Conservation (phyloP, 352 stramenopile species). For the Phytophthora europaea region DNA sequence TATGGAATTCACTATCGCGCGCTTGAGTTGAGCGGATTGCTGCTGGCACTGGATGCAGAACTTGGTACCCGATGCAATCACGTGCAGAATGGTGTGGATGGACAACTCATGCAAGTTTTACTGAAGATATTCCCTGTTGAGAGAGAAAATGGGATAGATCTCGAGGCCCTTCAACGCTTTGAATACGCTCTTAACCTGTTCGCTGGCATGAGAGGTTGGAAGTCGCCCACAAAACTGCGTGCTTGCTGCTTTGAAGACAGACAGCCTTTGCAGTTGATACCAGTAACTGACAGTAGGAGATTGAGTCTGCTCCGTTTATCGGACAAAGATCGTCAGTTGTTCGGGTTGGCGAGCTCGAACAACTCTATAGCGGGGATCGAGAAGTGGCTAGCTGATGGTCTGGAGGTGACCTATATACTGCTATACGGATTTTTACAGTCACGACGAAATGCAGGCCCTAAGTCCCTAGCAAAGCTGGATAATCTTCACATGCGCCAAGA, state of each 20-base stretch:
- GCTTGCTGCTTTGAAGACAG: slow-evolving; percentile 23
- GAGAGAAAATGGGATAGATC: background rate
- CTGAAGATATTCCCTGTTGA: slow-evolving; percentile 26
- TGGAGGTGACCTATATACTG: slow-evolving; percentile 31
- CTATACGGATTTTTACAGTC: slow-evolving; percentile 32
- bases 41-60: slow-evolving; percentile 28
- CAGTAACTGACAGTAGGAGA: slow-evolving; percentile 28
- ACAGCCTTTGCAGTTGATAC: slow-evolving; percentile 24
- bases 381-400: slow-evolving; percentile 28
- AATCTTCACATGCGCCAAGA: slow-evolving; percentile 11
- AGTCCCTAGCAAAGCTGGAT: slow-evolving; percentile 27
- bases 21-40: slow-evolving; percentile 17
- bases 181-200: slow-evolving; percentile 31
- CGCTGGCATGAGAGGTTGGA: slow-evolving; percentile 28
- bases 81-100: slow-evolving; percentile 18
- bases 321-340: slow-evolving; percentile 31
- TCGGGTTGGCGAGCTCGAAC: slow-evolving; percentile 10
- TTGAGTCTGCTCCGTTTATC: slow-evolving; percentile 26
- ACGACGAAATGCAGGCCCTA: slow-evolving; percentile 19
- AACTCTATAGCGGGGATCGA: slow-evolving; percentile 13
- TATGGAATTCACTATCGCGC: slow-evolving; percentile 23
- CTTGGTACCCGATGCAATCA: slow-evolving; percentile 23
- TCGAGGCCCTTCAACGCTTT: slow-evolving; percentile 17
- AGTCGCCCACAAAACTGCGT: slow-evolving; percentile 12
- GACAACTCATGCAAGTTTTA: slow-evolving; percentile 25